Evolutionary conservation across 2,329 filamentous ascomycete genomes (phyloP).

Genomic region (Didymosphaeria variabile): DNA sequence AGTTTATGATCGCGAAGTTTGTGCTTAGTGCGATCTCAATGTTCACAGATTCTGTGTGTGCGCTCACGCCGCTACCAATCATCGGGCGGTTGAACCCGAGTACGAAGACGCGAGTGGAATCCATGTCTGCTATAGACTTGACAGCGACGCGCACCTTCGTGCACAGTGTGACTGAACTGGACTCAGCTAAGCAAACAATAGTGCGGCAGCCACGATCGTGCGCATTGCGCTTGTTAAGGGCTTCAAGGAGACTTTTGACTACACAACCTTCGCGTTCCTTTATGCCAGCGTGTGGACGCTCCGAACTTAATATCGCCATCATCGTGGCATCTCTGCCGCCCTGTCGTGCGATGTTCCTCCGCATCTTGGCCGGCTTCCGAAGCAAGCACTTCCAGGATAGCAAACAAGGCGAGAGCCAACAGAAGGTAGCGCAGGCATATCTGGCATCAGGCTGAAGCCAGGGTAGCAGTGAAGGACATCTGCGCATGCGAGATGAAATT

Average conservation of each 20-base stretch:
- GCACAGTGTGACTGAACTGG: neutral
- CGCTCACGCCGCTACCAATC: conserved; percentile 7
- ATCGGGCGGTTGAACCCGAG: conserved; percentile 3
- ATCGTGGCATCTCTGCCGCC: conserved; percentile 14
- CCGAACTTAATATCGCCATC: conserved; percentile 12
- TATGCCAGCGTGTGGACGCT: conserved; percentile 14
- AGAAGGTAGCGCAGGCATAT: neutral
- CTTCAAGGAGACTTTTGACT: neutral
- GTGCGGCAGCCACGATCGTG: conserved; percentile 10
- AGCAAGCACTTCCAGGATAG: neutral
- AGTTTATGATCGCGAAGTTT: conserved; percentile 6
- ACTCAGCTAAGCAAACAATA: conserved; percentile 9
- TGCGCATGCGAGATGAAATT: neutral
- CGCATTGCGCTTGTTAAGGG: conserved; percentile 9
- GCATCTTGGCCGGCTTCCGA: neutral
- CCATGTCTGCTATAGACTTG: neutral
- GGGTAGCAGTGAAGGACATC: neutral
- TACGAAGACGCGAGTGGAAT: neutral
- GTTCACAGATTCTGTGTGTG: too few relatives aligned
- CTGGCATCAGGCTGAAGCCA: conserved; percentile 5
- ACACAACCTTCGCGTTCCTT: conserved; percentile 13
- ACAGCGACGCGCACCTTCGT: neutral
- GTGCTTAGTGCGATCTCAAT: too few relatives aligned
- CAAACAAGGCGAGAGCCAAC: neutral
- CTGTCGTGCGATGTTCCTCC: conserved; percentile 6